phyloP scores from a whole-genome alignment of 139 green algal species.

The Asterochloris erici region DNA sequence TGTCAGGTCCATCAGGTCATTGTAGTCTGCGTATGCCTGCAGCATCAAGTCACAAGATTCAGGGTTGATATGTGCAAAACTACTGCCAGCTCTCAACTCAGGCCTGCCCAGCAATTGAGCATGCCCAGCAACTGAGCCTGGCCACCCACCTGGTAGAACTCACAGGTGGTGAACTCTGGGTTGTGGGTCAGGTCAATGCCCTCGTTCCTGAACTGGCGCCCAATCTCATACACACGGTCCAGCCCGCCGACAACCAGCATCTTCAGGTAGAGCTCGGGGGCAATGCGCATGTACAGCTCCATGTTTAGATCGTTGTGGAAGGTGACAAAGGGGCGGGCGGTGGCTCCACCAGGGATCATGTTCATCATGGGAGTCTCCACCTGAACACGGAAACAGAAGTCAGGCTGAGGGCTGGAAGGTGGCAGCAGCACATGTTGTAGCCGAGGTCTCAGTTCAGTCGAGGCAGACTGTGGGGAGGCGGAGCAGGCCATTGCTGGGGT shows the following conservation, averaged over 20 bases:
- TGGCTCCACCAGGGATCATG: slow-evolving; percentile 89
- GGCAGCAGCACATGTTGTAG: too few species aligned
- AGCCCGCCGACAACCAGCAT: slow-evolving; percentile 96
- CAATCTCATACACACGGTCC: slow-evolving; percentile 90
- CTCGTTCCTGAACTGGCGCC: slow-evolving; percentile 91
- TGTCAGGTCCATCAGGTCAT: slow-evolving; percentile 96
- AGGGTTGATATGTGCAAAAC: not conserved
- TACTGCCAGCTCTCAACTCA: not conserved
- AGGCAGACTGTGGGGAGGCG: too few species aligned
- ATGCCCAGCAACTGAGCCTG: not conserved
- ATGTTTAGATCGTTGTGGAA: slow-evolving; percentile 99
- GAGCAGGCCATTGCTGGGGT: too few species aligned
- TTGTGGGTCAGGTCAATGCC: slow-evolving; percentile 99
- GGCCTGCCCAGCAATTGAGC: not conserved
- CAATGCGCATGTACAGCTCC: slow-evolving; percentile 97
- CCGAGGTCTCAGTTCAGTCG: too few species aligned
- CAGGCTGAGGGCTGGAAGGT: not conserved
- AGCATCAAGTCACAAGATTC: not conserved
- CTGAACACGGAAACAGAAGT: not conserved
- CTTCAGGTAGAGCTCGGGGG: slow-evolving; percentile 99
- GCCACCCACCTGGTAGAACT: slow-evolving; percentile 88
- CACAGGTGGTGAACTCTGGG: slow-evolving; percentile 98
- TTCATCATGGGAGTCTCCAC: slow-evolving; percentile 94
- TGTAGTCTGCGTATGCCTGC: slow-evolving; percentile 96
- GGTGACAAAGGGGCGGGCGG: slow-evolving; percentile 94